Conservation (phyloP, 1,139 yeast species). For the Zygotorulaspora mrakii region DNA sequence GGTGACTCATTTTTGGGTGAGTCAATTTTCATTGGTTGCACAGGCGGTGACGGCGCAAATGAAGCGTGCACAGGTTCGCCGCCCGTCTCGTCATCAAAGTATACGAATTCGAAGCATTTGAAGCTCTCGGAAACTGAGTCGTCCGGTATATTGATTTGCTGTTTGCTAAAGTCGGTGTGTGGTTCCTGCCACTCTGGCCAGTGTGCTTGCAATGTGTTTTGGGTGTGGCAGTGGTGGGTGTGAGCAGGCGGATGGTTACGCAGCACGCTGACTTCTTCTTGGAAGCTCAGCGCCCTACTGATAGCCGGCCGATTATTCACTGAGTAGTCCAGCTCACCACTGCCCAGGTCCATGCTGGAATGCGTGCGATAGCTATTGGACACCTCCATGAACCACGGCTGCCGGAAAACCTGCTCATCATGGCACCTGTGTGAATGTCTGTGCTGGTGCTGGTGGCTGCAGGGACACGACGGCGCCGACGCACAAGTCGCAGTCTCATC, state of each 20-base stretch:
- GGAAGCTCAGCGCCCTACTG: slow-evolving; percentile 1
- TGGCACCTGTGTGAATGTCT: background rate
- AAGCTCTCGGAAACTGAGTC: background rate
- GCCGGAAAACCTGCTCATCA: background rate
- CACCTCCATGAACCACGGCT: background rate
- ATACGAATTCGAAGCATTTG: slow-evolving; percentile 1
- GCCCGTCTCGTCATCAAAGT: slow-evolving; percentile 3
- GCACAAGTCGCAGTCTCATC: background rate
- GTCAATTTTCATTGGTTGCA: background rate
- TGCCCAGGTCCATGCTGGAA: background rate
- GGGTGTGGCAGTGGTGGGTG: background rate
- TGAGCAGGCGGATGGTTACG: background rate
- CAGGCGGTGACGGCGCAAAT: background rate
- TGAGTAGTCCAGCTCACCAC: background rate
- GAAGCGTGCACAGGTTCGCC: slow-evolving; percentile 1
- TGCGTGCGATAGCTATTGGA: background rate
- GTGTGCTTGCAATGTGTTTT: background rate
- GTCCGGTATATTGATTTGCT: background rate
- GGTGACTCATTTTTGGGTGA: background rate
- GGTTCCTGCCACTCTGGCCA: background rate
- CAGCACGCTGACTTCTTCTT: background rate
- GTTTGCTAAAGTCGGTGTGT: background rate
- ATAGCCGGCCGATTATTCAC: background rate
- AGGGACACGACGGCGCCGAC: background rate
- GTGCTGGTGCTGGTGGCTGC: background rate